These are phyloP conservation scores for Apiospora pterosperma DNA, from an alignment of 2,329 filamentous ascomycete genomes.

Conservation along the genomic window DNA sequence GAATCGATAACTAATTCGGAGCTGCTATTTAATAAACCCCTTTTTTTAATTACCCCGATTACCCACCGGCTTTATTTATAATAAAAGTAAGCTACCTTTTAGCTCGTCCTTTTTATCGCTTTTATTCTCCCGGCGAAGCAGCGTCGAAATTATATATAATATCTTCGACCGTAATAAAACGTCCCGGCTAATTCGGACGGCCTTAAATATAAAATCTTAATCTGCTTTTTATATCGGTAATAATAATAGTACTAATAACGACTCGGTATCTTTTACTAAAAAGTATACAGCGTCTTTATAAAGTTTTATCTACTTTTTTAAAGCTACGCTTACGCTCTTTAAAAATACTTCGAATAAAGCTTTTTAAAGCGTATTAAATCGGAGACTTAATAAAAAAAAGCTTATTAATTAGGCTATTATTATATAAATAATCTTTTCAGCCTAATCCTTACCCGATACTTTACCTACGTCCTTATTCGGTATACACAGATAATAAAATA, in stretches of 20 bases:
- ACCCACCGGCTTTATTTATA: background rate
- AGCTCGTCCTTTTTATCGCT: conserved; percentile 8
- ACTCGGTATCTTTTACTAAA: background rate
- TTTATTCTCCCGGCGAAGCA: conserved; percentile 1
- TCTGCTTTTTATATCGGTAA: conserved; percentile 5
- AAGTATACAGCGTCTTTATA: conserved; percentile 13
- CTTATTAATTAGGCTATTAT: too few relatives aligned
- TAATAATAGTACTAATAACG: background rate
- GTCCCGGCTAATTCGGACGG: background rate
- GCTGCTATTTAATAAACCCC: conserved; percentile 5
- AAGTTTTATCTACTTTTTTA: conserved; percentile 16
- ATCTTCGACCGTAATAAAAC: conserved; percentile 6
- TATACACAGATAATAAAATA: too few relatives aligned
- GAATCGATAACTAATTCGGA: conserved; percentile 12
- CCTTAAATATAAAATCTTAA: conserved; percentile 6
- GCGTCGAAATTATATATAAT: conserved; percentile 1
- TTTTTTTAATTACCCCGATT: conserved; percentile 8
- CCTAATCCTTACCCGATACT: too few relatives aligned
- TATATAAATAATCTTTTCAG: too few relatives aligned
- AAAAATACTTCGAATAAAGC: conserved; percentile 8
- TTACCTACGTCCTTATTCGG: too few relatives aligned
- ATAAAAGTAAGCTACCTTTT: background rate
- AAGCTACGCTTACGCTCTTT: conserved; percentile 6
- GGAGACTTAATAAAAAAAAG: too few relatives aligned
- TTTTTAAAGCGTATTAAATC: too few relatives aligned